phyloP scores from a whole-genome alignment of 768 basidiomycete species.

The Suillus hirtellus region DNA sequence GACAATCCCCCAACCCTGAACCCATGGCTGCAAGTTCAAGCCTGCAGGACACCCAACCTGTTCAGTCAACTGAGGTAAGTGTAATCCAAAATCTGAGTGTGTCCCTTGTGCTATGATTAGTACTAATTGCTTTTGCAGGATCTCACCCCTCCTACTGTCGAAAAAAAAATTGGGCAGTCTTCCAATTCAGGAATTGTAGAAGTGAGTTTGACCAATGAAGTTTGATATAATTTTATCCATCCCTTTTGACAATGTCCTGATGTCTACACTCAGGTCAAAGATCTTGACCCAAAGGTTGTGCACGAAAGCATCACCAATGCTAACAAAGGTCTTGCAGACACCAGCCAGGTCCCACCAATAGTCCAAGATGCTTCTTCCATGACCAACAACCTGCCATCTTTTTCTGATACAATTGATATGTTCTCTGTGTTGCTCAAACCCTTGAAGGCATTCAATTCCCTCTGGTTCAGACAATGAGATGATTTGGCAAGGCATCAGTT shows the following conservation, averaged over 20 bases:
- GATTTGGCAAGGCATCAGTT: too few species aligned
- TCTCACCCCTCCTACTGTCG: background rate
- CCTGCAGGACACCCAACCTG: too few species aligned
- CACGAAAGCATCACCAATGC: background rate
- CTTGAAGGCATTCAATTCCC: background rate
- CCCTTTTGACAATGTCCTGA: background rate
- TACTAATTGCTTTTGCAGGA: background rate
- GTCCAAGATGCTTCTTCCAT: background rate
- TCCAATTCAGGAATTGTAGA: too few species aligned
- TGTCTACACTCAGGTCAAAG: background rate
- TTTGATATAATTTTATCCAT: background rate
- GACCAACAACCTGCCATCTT: background rate
- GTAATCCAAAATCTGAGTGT: background rate
- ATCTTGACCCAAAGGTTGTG: background rate
- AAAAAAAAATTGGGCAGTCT: background rate
- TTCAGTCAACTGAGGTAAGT: background rate
- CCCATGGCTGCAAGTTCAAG: background rate
- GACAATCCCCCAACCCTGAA: background rate
- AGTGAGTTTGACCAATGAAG: background rate
- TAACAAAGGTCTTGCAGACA: background rate
- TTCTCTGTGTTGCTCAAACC: background rate
- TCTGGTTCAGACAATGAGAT: too few species aligned
- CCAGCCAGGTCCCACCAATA: accelerated
- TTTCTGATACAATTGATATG: background rate
- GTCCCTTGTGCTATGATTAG: background rate